Percentiles rank a stretch among this genome's conserved stretches.
Evolutionary conservation across 1,139 yeast species (phyloP).

Genomic region (Taphrina pruni): DNA sequence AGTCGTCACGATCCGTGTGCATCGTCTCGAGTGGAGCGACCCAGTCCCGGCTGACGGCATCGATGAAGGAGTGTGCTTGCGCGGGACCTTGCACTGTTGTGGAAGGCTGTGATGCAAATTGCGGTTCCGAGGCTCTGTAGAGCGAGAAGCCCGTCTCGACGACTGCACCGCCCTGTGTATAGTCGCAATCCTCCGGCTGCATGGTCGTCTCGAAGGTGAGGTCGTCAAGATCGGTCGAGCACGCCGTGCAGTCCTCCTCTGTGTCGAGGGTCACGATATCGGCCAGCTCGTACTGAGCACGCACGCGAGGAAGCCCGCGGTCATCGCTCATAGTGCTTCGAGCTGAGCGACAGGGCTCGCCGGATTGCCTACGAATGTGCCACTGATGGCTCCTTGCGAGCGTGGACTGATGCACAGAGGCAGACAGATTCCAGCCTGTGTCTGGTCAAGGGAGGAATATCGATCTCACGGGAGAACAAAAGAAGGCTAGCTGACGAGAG

Average conservation of each 20-base stretch:
- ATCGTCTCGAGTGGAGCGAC: slow-evolving; percentile 5
- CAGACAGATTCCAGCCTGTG: too few species aligned
- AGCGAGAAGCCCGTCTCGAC: slow-evolving; percentile 3
- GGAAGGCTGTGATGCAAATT: neutral
- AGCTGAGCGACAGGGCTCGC: neutral
- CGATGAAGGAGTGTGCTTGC: slow-evolving; percentile 3
- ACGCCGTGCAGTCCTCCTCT: neutral
- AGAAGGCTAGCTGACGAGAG: too few species aligned
- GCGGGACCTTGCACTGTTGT: neutral
- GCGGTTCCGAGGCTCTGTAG: slow-evolving; percentile 2
- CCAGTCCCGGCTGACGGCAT: slow-evolving; percentile 3
- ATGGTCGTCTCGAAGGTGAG: neutral
- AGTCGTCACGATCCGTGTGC: slow-evolving; percentile 4
- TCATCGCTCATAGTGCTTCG: neutral
- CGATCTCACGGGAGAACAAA: too few species aligned
- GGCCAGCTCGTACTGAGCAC: neutral
- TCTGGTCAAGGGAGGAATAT: too few species aligned
- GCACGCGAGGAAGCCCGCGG: neutral
- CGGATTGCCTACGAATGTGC: neutral
- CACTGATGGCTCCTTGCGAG: neutral
- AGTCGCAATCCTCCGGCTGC: slow-evolving; percentile 8
- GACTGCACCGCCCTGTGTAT: neutral
- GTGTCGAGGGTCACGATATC: neutral
- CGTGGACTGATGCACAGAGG: too few species aligned
- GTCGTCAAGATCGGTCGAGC: neutral